These are phyloP conservation scores for Teunomyces barrocoloradensis DNA, from an alignment of 805 yeast genomes.

Conservation along the genomic window DNA sequence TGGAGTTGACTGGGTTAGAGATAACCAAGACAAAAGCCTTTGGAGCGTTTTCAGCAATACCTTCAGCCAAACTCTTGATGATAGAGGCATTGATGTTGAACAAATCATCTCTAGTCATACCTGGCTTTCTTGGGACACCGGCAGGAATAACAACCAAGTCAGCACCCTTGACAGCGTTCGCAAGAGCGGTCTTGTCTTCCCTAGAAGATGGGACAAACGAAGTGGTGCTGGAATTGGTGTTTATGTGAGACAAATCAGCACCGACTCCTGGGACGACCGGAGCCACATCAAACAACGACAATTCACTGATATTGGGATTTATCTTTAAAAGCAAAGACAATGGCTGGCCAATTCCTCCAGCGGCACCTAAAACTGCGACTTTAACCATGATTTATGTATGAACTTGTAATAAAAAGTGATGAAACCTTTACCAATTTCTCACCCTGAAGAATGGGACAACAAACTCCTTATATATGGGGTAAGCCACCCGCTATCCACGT, in stretches of 20 bases:
- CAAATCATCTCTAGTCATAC: constrained; percentile 90
- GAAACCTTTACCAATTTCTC: not conserved
- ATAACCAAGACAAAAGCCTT: constrained; percentile 76
- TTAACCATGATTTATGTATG: constrained; percentile 42
- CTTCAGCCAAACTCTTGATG: constrained; percentile 68
- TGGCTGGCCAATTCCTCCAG: constrained; percentile 95
- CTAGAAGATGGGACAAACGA: constrained; percentile 59
- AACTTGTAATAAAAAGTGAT: not conserved
- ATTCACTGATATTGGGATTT: constrained; percentile 56
- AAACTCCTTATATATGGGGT: constrained; percentile 4
- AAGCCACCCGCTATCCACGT: constrained; percentile 1
- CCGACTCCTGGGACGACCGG: constrained; percentile 77
- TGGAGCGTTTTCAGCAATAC: constrained; percentile 71
- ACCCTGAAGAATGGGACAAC: not conserved
- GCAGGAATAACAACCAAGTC: constrained; percentile 68
- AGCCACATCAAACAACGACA: constrained; percentile 83
- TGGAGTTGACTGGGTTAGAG: constrained; percentile 92
- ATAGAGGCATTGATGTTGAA: constrained; percentile 83
- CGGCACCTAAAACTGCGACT: constrained; percentile 87
- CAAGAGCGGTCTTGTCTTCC: constrained; percentile 47
- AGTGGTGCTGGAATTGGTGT: constrained; percentile 59
- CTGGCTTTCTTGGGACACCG: constrained; percentile 92
- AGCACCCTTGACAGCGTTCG: constrained; percentile 43
- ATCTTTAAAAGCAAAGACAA: constrained; percentile 77
- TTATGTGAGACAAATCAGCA: constrained; percentile 82